Evolutionary conservation across 306 rosid species (phyloP).

Genomic region (Cucumis sativus): DNA sequence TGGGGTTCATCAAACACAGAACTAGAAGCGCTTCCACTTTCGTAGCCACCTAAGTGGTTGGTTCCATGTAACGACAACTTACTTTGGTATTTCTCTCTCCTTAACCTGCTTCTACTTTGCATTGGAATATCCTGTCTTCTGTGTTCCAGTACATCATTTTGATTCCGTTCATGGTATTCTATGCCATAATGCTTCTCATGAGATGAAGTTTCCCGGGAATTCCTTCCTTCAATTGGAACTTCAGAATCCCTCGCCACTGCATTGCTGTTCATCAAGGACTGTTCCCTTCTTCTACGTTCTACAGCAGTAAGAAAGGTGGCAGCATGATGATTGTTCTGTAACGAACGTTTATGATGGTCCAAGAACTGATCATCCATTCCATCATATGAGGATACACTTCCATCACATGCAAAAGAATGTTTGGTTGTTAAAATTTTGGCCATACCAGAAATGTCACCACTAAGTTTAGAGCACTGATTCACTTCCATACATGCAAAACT

Average conservation of each 20-base stretch:
- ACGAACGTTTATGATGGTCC: constrained; percentile 15
- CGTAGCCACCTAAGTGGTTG: constrained; percentile 23
- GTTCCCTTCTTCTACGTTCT: constrained; percentile 31
- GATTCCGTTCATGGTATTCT: constrained; percentile 22
- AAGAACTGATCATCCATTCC: constrained; percentile 35
- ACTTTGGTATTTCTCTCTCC: constrained; percentile 30
- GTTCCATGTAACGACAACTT: constrained; percentile 24
- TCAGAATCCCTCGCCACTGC: constrained; percentile 22
- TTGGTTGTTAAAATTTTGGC: constrained; percentile 23
- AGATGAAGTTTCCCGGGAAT: constrained; percentile 19
- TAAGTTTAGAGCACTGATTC: constrained; percentile 29
- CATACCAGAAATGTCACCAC: constrained; percentile 18
- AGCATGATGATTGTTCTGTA: constrained; percentile 10
- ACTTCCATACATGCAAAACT: constrained; percentile 19
- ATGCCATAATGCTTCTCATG: constrained; percentile 24
- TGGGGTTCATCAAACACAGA: constrained; percentile 28
- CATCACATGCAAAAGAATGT: constrained; percentile 47
- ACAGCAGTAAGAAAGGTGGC: constrained; percentile 18
- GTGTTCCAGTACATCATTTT: constrained; percentile 26
- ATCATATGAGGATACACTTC: constrained; percentile 63
- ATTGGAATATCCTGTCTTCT: constrained; percentile 19
- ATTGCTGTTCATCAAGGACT: constrained; percentile 15
- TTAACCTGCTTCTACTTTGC: constrained; percentile 23
- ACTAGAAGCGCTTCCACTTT: constrained; percentile 25
- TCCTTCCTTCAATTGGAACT: constrained; percentile 14